A percentile compares a stretch with the other conserved stretches of the same genome.
phyloP scores from a whole-genome alignment of 495 filamentous ascomycete species.

The Penicillium silybi region DNA sequence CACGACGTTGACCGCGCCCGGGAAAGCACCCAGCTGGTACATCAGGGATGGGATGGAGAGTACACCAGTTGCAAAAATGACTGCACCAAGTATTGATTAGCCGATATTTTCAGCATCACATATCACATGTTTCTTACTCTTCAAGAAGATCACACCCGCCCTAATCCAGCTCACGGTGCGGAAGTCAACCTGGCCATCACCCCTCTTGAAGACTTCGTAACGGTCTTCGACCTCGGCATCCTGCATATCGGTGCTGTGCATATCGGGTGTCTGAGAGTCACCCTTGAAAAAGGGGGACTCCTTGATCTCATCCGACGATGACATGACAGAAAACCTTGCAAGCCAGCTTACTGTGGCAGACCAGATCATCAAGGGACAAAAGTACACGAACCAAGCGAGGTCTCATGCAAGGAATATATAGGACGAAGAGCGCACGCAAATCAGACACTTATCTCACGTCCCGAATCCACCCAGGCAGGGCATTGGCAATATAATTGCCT shows the following conservation, averaged over 20 bases:
- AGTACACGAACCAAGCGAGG: neutral
- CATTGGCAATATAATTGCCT: neutral
- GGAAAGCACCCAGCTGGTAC: conserved; percentile 59
- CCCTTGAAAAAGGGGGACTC: conserved; percentile 5
- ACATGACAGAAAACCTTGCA: conserved; percentile 11
- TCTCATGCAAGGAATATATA: conserved; percentile 5
- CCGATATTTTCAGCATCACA: neutral
- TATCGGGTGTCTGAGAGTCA: conserved; percentile 2
- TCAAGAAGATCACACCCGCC: conserved; percentile 55
- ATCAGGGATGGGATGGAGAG: conserved; percentile 59
- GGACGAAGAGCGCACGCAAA: neutral
- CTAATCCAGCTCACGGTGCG: conserved; percentile 56
- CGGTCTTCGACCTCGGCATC: conserved; percentile 21
- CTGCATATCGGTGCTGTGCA: conserved; percentile 7
- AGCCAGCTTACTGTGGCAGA: neutral
- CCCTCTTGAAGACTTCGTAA: conserved; percentile 51
- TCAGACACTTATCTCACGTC: conserved; percentile 9
- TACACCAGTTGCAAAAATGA: conserved; percentile 54
- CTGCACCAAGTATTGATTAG: neutral
- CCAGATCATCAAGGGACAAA: neutral
- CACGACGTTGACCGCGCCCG: conserved; percentile 53
- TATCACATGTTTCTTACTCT: conserved; percentile 23
- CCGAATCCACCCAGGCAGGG: conserved; percentile 4
- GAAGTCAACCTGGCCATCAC: conserved; percentile 49
- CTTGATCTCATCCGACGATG: conserved; percentile 19